phyloP scores from a whole-genome alignment of 768 basidiomycete genomes.

The Imleria badia region DNA sequence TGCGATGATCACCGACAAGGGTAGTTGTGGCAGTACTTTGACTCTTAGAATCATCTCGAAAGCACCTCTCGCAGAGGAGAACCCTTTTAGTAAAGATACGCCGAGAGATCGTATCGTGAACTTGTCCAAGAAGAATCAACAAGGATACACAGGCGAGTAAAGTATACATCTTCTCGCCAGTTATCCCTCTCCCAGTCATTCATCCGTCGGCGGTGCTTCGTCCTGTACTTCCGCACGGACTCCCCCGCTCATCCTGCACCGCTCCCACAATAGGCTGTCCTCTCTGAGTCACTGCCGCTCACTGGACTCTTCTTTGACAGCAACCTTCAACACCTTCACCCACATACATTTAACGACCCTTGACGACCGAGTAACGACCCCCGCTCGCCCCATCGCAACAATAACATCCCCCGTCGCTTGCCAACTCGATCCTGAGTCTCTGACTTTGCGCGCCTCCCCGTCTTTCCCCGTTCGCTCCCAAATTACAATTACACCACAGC shows the following conservation, averaged over 20 bases:
- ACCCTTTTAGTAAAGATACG: conserved; percentile 31
- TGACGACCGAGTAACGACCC: conserved; percentile 26
- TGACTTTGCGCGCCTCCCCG: conserved; percentile 24
- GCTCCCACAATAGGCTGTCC: conserved; percentile 12
- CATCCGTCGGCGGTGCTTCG: conserved; percentile 21
- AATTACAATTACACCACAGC: conserved; percentile 35
- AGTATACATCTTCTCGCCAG: conserved; percentile 13
- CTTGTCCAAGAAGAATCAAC: conserved; percentile 26
- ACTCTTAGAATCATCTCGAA: conserved; percentile 10
- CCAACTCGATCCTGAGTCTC: conserved; percentile 10
- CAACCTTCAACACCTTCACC: background rate
- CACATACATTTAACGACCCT: conserved; percentile 28
- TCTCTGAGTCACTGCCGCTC: background rate
- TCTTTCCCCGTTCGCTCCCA: conserved; percentile 16
- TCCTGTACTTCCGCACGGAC: conserved; percentile 3
- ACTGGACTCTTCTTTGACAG: background rate
- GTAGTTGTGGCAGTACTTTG: conserved; percentile 24
- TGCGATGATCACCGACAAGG: conserved; percentile 30
- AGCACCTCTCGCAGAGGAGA: conserved; percentile 26
- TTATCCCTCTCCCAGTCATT: conserved; percentile 1
- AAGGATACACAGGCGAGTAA: conserved; percentile 30
- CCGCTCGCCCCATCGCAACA: background rate
- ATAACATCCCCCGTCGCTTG: background rate
- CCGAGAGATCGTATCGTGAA: conserved; percentile 26
- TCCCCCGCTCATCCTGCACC: conserved; percentile 2